Conservation (phyloP, 179 eudicot species). For the Patellifolia procumbens region DNA sequence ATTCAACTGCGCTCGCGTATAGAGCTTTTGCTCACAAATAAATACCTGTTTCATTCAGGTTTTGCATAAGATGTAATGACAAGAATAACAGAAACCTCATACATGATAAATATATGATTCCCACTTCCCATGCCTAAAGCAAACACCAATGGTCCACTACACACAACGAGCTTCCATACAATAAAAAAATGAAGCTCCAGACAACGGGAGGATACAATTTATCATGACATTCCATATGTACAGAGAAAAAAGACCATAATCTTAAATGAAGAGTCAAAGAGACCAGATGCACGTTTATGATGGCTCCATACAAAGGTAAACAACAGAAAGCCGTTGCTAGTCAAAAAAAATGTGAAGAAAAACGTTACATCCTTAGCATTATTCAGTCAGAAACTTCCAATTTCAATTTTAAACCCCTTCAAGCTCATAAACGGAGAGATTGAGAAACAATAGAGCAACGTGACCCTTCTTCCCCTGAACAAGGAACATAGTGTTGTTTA, state of each 20-base stretch:
- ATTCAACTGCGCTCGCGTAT: constrained; percentile 75
- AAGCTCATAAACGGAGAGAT: background rate
- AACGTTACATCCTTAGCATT: background rate
- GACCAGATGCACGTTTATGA: too few relatives aligned
- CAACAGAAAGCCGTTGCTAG: too few relatives aligned
- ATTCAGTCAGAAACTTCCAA: background rate
- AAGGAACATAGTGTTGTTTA: background rate
- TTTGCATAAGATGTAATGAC: background rate
- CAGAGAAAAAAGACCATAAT: too few relatives aligned
- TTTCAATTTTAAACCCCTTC: background rate
- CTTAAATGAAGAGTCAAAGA: too few relatives aligned
- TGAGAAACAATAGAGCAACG: background rate
- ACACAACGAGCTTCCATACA: background rate
- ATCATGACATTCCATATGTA: too few relatives aligned
- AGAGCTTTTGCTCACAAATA: constrained; percentile 94
- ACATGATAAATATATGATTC: background rate
- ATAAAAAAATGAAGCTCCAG: background rate
- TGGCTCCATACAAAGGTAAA: too few relatives aligned
- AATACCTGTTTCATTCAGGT: constrained; percentile 58
- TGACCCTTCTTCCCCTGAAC: background rate
- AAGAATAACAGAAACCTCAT: background rate
- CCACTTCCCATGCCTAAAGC: background rate
- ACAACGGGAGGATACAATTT: too few relatives aligned
- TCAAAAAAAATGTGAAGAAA: too few relatives aligned
- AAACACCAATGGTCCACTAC: background rate